Evolutionary conservation across 768 basidiomycete genomes (phyloP), one percentile per base, ranked within the genome.

Genomic region (Cubamyces sp.): DNA sequence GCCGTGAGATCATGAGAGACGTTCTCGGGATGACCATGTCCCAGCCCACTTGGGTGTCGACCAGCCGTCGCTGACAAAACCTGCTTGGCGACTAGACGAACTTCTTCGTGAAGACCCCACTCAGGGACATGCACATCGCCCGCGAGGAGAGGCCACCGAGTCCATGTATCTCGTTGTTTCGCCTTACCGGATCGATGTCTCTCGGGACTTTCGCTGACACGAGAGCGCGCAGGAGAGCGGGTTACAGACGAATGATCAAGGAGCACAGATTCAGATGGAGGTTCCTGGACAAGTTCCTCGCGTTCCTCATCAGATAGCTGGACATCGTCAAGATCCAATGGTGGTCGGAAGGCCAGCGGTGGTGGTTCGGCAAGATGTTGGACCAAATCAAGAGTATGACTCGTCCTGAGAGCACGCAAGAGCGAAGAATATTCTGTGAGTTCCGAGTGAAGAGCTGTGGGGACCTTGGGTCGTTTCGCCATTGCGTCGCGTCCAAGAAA

Each of bases 101-200:
- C 78, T 73, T 92, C 91, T 64, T 92, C 91, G 49, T 85, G 80
- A 21, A 93, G 74, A 9, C 75, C 74, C 87, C 87, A 92, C 73
- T 91, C 86, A 1, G 91, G 90, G 9, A 82, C 75, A 23, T 80
- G 76, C 16, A 90, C 81, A 66, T 92, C 88, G 16, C 78, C 76
- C 3, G 78, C 66, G 18, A 85, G 79, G 53, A 92, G 80, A 1
- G 91, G 91, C 91, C 91, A 93, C 7, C 85, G 78, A 0, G 90
- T 91, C 90, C 89, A 92, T 0, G 75, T 76, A 66, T 88, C 84
- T 69, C 70, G 72, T 42, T 39, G 30, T 51, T 65, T 60, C 21
- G n/a, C 45, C 68, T 69, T 66, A 69, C 71, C 66, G 30, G 49
- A 34, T 64, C 68, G 70, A 70, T 62, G 55, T 64, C 34, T 58